phyloP scores from a whole-genome alignment of 2,329 filamentous ascomycete genomes.

The Diplodia seriata region DNA sequence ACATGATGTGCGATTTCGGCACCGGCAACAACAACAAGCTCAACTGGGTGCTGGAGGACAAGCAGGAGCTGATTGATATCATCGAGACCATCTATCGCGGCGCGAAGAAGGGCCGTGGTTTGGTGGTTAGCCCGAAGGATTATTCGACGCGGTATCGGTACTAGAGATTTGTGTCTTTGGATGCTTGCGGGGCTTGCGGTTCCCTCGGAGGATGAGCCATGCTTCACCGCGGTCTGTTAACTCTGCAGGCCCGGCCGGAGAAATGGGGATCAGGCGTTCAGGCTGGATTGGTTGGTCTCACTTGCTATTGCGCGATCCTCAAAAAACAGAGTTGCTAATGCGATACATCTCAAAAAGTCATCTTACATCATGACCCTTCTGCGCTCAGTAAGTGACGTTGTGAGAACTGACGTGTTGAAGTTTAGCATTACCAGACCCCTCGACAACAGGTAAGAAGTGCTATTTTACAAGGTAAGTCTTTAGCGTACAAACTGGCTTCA shows the following conservation, averaged over 20 bases:
- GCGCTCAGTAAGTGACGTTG: conserved; percentile 15
- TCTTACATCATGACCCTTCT: neutral
- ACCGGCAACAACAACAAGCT: conserved; percentile 98
- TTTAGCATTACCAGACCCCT: neutral
- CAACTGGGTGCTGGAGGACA: conserved; percentile 95
- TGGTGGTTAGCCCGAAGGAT: conserved; percentile 90
- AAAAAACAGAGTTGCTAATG: conserved; percentile 25
- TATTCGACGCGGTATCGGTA: conserved; percentile 75
- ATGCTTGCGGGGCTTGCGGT: too few species aligned
- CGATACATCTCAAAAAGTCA: conserved; percentile 17
- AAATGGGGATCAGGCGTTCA: neutral
- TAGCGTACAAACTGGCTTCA: neutral
- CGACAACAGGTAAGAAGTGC: neutral
- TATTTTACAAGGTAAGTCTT: neutral
- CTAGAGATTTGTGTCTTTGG: conserved; percentile 44
- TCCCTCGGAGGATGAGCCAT: neutral
- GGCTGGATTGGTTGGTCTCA: conserved; percentile 30
- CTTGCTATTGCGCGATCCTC: conserved; percentile 13
- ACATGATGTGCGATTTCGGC: conserved; percentile 98
- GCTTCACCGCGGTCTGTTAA: neutral
- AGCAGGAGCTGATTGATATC: conserved; percentile 98
- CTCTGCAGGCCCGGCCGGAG: neutral
- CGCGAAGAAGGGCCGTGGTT: conserved; percentile 96
- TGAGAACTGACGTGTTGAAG: neutral
- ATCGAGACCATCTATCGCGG: conserved; percentile 97